Percentiles rank a stretch among this genome's conserved stretches.
phyloP scores from a whole-genome alignment of 345 rosid species.

The Hevea brasiliensis region DNA sequence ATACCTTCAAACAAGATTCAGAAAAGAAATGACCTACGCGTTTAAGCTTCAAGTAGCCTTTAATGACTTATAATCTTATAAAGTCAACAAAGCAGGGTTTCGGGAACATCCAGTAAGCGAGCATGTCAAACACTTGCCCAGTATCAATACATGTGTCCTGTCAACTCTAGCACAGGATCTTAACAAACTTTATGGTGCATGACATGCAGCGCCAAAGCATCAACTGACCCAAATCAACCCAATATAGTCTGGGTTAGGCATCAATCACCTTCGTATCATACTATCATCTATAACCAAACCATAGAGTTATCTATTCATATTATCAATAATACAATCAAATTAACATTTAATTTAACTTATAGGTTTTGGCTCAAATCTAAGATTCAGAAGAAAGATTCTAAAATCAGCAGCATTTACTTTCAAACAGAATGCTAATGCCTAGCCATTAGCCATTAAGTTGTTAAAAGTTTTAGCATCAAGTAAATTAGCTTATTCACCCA shows the following conservation, averaged over 20 bases:
- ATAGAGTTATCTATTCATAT: not conserved
- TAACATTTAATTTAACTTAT: not conserved
- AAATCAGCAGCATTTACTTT: not conserved
- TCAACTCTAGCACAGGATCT: not conserved
- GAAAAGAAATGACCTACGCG: not conserved
- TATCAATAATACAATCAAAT: not conserved
- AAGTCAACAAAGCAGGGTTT: not conserved
- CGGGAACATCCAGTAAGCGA: not conserved
- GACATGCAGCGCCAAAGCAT: not conserved
- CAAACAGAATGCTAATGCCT: not conserved
- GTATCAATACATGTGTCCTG: not conserved
- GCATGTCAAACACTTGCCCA: not conserved
- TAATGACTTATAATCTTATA: not conserved
- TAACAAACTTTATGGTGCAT: not conserved
- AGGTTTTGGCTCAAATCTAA: not conserved
- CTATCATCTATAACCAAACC: not conserved
- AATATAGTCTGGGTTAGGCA: not conserved
- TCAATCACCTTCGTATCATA: not conserved
- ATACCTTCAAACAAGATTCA: not conserved
- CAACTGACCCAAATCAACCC: not conserved
- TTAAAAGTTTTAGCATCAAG: not conserved
- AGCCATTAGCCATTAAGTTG: not conserved
- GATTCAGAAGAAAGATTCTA: not conserved
- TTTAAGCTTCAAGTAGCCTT: conserved; percentile 1
- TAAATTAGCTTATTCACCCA: not conserved